A percentile compares a stretch with the other conserved stretches of the same genome.
Conservation (phyloP, 495 filamentous ascomycete genomes). For the Elaphomyces granulatus region DNA sequence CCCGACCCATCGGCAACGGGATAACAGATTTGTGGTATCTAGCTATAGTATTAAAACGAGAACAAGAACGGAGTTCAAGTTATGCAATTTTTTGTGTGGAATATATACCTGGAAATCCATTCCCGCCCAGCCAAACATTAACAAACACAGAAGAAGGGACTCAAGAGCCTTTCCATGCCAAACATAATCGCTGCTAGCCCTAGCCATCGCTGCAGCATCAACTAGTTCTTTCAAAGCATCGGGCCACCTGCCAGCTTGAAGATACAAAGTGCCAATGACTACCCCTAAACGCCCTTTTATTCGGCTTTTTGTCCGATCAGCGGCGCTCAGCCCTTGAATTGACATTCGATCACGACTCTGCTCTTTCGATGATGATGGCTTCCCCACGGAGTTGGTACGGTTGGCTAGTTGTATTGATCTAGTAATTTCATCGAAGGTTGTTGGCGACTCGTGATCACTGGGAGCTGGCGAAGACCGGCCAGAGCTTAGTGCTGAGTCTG, state of each 20-base stretch:
- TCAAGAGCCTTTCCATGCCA: slow-evolving; percentile 97
- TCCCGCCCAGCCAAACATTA: slow-evolving; percentile 74
- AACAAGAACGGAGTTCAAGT: not conserved
- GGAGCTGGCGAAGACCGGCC: slow-evolving; percentile 30
- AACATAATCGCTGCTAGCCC: slow-evolving; percentile 72
- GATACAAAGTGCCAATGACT: slow-evolving; percentile 70
- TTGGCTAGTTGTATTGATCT: slow-evolving; percentile 32
- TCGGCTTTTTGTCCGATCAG: slow-evolving; percentile 67
- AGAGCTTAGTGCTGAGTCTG: slow-evolving; percentile 39
- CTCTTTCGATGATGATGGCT: slow-evolving; percentile 25
- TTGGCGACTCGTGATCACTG: slow-evolving; percentile 42
- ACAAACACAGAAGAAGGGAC: slow-evolving; percentile 61
- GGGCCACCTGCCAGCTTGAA: slow-evolving; percentile 76
- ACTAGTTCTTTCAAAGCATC: slow-evolving; percentile 78
- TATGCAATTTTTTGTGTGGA: not conserved
- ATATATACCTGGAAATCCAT: slow-evolving; percentile 67
- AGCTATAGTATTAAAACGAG: too few relatives aligned
- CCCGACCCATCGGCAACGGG: slow-evolving; percentile 39
- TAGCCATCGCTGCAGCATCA: slow-evolving; percentile 63
- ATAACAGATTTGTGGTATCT: slow-evolving; percentile 51
- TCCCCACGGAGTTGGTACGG: slow-evolving; percentile 22
- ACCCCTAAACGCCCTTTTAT: slow-evolving; percentile 70
- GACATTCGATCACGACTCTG: slow-evolving; percentile 64
- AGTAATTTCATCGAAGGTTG: slow-evolving; percentile 58
- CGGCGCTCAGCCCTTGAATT: slow-evolving; percentile 71